These are phyloP conservation scores for Alternaria sp. DNA, from an alignment of 2,329 filamentous ascomycete species.

Conservation along the genomic window DNA sequence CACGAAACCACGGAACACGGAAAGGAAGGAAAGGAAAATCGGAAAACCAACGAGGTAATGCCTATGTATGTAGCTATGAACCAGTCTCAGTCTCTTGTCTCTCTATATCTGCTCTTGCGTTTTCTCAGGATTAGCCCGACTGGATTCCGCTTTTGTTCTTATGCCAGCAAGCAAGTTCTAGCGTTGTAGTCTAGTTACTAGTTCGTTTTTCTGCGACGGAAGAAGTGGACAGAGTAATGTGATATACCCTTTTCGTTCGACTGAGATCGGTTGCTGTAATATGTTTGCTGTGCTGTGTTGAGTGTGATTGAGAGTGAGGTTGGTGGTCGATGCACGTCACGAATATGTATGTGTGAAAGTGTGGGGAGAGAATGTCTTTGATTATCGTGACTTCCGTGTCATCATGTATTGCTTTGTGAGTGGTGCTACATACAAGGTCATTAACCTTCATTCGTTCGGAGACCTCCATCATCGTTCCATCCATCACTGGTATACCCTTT, in stretches of 20 bases:
- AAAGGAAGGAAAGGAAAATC: background rate
- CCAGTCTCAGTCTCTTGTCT: background rate
- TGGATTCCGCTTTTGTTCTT: conserved; percentile 2
- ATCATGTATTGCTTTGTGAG: background rate
- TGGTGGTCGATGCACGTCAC: background rate
- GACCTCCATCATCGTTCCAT: background rate
- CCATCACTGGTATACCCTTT: background rate
- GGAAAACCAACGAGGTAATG: conserved; percentile 3
- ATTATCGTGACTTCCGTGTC: background rate
- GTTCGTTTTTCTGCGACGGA: background rate
- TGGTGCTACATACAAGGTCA: background rate
- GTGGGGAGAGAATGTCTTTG: background rate
- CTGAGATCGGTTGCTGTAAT: background rate
- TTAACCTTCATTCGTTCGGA: background rate
- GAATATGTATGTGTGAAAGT: background rate
- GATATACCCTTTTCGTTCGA: conserved; percentile 15
- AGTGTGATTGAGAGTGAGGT: background rate
- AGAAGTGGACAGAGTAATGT: background rate
- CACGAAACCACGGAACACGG: background rate
- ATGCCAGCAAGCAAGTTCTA: background rate
- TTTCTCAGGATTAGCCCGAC: background rate
- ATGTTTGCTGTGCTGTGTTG: background rate
- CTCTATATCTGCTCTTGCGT: background rate
- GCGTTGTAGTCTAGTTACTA: background rate
- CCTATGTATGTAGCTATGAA: conserved; percentile 13